Percentiles rank a stretch among this genome's conserved stretches.
Evolutionary conservation across 371 early-diverging fungal genomes (phyloP).

Genomic region (Batkoa obscura): DNA sequence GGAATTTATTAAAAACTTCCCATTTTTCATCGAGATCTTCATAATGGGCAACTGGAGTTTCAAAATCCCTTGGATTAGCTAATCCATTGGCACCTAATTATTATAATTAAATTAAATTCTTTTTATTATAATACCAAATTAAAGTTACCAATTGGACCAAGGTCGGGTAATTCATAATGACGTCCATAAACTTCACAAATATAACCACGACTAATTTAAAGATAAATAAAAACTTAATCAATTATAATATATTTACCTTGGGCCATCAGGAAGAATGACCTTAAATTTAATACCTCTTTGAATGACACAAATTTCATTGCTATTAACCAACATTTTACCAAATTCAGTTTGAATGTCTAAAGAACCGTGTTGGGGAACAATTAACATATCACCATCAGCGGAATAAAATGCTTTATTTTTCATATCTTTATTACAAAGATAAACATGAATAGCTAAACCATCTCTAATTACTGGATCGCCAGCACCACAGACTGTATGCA

Average conservation of each 20-base stretch:
- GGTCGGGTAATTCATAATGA: conserved; percentile 86
- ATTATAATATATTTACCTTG: conserved; percentile 21
- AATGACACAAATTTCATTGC: conserved; percentile 85
- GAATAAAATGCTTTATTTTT: conserved; percentile 56
- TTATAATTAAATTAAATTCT: neutral
- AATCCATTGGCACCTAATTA: conserved; percentile 67
- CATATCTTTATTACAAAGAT: conserved; percentile 61
- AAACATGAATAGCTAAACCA: conserved; percentile 77
- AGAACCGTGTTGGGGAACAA: conserved; percentile 86
- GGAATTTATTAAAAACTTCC: conserved; percentile 64
- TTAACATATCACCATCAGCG: conserved; percentile 82
- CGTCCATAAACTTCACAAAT: conserved; percentile 69
- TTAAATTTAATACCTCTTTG: conserved; percentile 78
- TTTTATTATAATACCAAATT: neutral
- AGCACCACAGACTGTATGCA: conserved; percentile 72
- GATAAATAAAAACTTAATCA: neutral
- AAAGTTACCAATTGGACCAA: conserved; percentile 72
- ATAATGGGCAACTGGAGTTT: conserved; percentile 67
- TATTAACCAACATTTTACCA: conserved; percentile 62
- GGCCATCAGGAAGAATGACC: conserved; percentile 61
- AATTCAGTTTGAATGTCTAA: conserved; percentile 84
- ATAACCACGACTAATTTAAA: conserved; percentile 54
- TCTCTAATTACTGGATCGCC: conserved; percentile 59
- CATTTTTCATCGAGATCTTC: conserved; percentile 37
- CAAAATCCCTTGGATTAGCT: conserved; percentile 86